Evolutionary conservation across 2,329 filamentous ascomycete species (phyloP).

Genomic region (Botrytis porri): DNA sequence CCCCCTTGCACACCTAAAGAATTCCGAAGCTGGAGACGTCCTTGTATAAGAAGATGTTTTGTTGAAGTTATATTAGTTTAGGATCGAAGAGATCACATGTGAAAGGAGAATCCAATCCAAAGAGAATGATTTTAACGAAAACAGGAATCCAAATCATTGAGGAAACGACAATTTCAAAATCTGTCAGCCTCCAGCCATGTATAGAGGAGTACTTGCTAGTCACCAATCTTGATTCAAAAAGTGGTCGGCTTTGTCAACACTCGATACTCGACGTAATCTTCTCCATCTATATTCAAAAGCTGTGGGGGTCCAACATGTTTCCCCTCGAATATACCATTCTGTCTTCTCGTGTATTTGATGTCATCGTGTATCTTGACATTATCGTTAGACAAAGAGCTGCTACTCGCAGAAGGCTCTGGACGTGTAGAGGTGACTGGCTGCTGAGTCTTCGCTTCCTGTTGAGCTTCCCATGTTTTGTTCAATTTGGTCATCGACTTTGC

Average conservation of each 20-base stretch:
- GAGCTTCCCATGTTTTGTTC: constrained; percentile 35
- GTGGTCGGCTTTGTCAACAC: constrained; percentile 63
- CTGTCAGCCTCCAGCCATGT: background rate
- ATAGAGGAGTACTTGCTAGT: background rate
- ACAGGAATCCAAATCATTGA: background rate
- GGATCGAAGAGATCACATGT: background rate
- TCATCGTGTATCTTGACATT: constrained; percentile 55
- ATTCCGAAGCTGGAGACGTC: accelerated
- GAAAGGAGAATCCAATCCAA: background rate
- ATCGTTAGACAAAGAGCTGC: constrained; percentile 44
- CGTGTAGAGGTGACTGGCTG: constrained; percentile 1
- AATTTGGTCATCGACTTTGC: constrained; percentile 30
- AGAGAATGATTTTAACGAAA: background rate
- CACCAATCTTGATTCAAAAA: constrained; percentile 33
- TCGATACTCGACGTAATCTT: constrained; percentile 65
- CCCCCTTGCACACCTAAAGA: background rate
- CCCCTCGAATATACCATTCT: constrained; percentile 57
- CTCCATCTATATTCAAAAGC: constrained; percentile 62
- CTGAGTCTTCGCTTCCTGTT: background rate
- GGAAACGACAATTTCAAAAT: background rate
- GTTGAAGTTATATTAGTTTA: too few relatives aligned
- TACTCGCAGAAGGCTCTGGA: constrained; percentile 8
- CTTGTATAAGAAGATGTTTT: background rate
- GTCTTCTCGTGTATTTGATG: constrained; percentile 61
- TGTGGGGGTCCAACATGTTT: constrained; percentile 61